Percentiles rank a stretch among this genome's conserved stretches.
These are phyloP conservation scores for Penicillium chermesinum DNA, from an alignment of 495 filamentous ascomycete species.

Conservation along the genomic window DNA sequence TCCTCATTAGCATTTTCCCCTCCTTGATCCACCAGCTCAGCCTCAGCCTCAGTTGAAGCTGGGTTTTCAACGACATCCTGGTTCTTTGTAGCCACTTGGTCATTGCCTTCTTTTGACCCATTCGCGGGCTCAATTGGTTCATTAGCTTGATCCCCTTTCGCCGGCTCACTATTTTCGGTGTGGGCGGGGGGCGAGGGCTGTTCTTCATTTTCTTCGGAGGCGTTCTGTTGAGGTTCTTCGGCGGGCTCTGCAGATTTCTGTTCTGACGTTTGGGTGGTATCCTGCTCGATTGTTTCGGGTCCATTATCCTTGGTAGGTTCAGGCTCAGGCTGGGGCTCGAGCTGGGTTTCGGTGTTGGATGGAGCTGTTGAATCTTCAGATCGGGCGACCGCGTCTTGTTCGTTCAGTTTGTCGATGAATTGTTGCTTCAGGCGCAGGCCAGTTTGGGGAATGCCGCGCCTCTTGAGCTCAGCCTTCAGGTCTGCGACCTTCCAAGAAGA, in stretches of 20 bases:
- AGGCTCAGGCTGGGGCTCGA: conserved; percentile 15
- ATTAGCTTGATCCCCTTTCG: neutral
- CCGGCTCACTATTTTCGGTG: conserved; percentile 3
- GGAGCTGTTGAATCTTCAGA: conserved; percentile 5
- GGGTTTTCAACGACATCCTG: conserved; percentile 1
- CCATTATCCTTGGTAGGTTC: conserved; percentile 2
- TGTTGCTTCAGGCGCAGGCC: conserved; percentile 47
- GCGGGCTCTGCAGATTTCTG: conserved; percentile 11
- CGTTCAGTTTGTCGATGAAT: conserved; percentile 42
- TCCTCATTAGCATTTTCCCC: conserved; percentile 21
- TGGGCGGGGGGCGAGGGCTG: neutral
- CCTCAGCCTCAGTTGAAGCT: neutral
- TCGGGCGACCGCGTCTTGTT: conserved; percentile 35
- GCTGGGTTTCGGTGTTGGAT: conserved; percentile 5
- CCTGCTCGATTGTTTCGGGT: conserved; percentile 7
- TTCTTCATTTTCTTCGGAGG: conserved; percentile 2
- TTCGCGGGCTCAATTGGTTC: neutral
- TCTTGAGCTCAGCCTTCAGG: conserved; percentile 49
- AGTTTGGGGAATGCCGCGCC: conserved; percentile 46
- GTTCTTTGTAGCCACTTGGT: neutral
- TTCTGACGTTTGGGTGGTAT: conserved; percentile 9
- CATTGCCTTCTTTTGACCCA: neutral
- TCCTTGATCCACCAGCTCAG: conserved; percentile 3
- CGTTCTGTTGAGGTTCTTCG: conserved; percentile 12
- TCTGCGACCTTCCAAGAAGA: conserved; percentile 51